These are phyloP conservation scores for Penicillium parvum DNA, from an alignment of 495 filamentous ascomycete genomes.

Conservation along the genomic window DNA sequence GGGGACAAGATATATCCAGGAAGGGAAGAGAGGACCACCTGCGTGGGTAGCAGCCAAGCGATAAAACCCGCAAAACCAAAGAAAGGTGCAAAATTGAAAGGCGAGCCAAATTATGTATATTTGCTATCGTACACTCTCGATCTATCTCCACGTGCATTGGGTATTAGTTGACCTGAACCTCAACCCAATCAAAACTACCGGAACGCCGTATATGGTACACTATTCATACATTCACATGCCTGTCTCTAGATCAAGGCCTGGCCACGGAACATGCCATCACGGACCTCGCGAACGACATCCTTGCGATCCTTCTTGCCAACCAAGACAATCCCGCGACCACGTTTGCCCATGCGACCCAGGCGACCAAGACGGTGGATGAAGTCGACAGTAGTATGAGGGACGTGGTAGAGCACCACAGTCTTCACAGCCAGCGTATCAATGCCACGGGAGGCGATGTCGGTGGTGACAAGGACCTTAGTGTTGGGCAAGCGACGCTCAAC, in stretches of 20 bases:
- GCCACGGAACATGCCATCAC: conserved; percentile 90
- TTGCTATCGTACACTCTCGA: too few relatives aligned
- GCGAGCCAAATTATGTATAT: too few relatives aligned
- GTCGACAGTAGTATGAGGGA: conserved; percentile 92
- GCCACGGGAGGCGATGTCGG: conserved; percentile 85
- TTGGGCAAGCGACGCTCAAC: conserved; percentile 49
- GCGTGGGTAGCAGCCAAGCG: too few relatives aligned
- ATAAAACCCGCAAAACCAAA: too few relatives aligned
- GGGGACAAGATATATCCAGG: too few relatives aligned
- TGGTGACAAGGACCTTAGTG: conserved; percentile 88
- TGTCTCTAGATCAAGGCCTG: conserved; percentile 68
- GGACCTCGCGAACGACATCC: conserved; percentile 88
- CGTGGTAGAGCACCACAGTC: conserved; percentile 89
- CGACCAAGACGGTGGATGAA: conserved; percentile 94
- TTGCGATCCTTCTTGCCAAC: conserved; percentile 85
- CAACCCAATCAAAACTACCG: conserved; percentile 7
- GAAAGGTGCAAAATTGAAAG: too few relatives aligned
- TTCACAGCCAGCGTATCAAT: conserved; percentile 92
- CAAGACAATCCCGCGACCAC: conserved; percentile 84
- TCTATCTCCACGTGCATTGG: too few relatives aligned
- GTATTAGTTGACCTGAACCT: too few relatives aligned
- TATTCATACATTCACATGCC: conserved; percentile 18
- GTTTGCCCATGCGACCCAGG: conserved; percentile 85
- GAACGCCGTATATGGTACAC: conserved; percentile 25
- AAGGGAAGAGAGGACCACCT: too few relatives aligned